Base-by-base conservation (phyloP, 768 basidiomycete genomes). In the Pleurotus pulmonarius region DNA sequence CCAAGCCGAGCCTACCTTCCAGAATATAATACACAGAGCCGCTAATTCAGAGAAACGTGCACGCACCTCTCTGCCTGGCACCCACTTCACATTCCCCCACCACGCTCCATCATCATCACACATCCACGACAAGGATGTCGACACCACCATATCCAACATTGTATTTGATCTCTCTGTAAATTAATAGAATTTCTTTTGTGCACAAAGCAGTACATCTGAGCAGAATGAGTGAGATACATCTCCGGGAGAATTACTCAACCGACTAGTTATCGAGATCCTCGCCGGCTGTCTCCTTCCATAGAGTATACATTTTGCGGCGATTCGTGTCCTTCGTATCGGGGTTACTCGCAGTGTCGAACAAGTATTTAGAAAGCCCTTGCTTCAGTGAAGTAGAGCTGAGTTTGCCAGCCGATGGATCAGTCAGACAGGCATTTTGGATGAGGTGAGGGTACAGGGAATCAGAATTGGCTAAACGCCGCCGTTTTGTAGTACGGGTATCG, bases 281-380 rank as follows among this genome's bases (percentile, higher is more conserved):
- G 1, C 69, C 73, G 37, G 74, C 77, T 46, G 73, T 75, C 34
- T 80, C 82, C 69, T 86, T 88, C 83, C 91, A 96, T 24, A 94
- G 69, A 4, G 78, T 78, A 67, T 94, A 96, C 72, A 98, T 79
- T 74, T 83, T 92, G 69, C 90, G 76, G 62, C 94, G 80, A 69
- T 88, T 94, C 5, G 84, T 73, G 61, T 92, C 90, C 64, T 83
- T 80, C 40, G 90, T 86, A n/a, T 87, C 83, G 58, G 83, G 75
- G 38, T 81, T 75, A 63, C 90, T 86, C 34, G 94, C 93, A 29
- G 84, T 71, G 15, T 86, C 80, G 64, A 96, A 95, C 44, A 96
- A 61, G 41, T 70, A 74, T 61, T 78, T 74, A 57, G 93, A 70
- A 7, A 96, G 60, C 46, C 74, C 77, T 57, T 76, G 79, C 59